Conservation (phyloP, 768 basidiomycete genomes). For the Leccinum variicolor region DNA sequence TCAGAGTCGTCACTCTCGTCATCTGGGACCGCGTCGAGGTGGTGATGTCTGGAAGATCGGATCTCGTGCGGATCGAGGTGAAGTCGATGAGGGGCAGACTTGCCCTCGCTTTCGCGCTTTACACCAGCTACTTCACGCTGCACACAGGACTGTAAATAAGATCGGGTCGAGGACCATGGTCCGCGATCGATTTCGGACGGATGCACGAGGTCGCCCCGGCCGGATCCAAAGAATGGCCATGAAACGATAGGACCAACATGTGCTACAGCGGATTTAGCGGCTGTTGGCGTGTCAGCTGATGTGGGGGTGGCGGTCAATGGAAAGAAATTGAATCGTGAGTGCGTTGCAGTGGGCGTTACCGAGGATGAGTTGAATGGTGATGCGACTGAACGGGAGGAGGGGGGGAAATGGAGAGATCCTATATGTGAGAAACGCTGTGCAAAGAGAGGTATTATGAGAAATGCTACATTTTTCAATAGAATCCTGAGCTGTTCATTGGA, state of each 20-base stretch:
- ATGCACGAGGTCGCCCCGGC: slow-evolving; percentile 68
- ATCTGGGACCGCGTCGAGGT: slow-evolving; percentile 60
- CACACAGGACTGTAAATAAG: slow-evolving; percentile 64
- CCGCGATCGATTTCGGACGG: slow-evolving; percentile 75
- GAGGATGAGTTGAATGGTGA: slow-evolving; percentile 19
- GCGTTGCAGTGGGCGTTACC: slow-evolving; percentile 27
- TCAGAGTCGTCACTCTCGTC: slow-evolving; percentile 76
- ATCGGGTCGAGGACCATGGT: slow-evolving; percentile 61
- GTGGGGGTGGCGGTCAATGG: slow-evolving; percentile 13
- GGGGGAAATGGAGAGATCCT: slow-evolving; percentile 62
- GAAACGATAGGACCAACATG: slow-evolving; percentile 71
- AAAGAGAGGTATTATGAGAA: slow-evolving; percentile 68
- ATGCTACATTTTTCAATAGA: slow-evolving; percentile 66
- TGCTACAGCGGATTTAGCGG: neutral
- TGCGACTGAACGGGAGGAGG: slow-evolving; percentile 12
- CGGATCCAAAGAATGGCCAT: slow-evolving; percentile 89
- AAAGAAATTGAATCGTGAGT: slow-evolving; percentile 18
- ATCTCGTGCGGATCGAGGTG: slow-evolving; percentile 84
- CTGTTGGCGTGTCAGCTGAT: slow-evolving; percentile 3
- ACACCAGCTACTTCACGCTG: slow-evolving; percentile 74
- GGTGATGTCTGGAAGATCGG: slow-evolving; percentile 65
- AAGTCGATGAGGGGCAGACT: slow-evolving; percentile 67
- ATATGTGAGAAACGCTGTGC: slow-evolving; percentile 73
- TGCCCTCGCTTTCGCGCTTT: slow-evolving; percentile 73
- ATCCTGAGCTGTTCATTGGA: slow-evolving; percentile 59